Conservation (phyloP, 2,329 filamentous ascomycete genomes). For the Ophiostoma sp. region DNA sequence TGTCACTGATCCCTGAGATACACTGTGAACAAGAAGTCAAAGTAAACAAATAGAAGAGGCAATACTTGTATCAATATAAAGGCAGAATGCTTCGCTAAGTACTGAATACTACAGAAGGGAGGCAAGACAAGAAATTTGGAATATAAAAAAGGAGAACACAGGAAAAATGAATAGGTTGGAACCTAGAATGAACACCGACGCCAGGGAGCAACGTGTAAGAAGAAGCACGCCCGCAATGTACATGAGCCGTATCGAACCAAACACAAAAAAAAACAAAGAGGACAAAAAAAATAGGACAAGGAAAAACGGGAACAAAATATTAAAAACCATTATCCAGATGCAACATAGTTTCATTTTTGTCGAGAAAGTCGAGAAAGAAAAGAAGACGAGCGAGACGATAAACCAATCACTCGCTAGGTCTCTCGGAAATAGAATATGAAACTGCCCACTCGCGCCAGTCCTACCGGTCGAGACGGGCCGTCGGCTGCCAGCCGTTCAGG, state of each 20-base stretch:
- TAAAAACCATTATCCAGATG: constrained; percentile 17
- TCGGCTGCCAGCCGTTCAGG: constrained; percentile 71
- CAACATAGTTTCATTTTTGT: background rate
- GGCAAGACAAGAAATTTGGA: background rate
- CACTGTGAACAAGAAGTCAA: background rate
- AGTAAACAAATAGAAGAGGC: background rate
- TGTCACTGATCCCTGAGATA: background rate
- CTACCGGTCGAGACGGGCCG: constrained; percentile 36
- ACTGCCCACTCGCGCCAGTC: background rate
- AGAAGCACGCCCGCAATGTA: constrained; percentile 8
- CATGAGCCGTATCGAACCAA: constrained; percentile 7
- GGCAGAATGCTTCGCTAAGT: background rate
- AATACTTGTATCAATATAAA: background rate
- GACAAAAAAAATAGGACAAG: background rate
- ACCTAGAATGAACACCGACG: constrained; percentile 10
- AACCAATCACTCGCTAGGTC: no score
- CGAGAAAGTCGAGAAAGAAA: background rate
- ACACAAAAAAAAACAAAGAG: background rate
- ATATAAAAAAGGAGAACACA: background rate
- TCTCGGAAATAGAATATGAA: background rate
- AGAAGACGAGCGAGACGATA: background rate
- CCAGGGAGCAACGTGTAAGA: background rate
- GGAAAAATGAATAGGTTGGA: background rate
- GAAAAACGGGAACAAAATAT: background rate
- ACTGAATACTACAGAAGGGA: background rate